A percentile compares a stretch with the other conserved stretches of the same genome.
Conservation (phyloP, 2,329 filamentous ascomycete genomes). For the Colletotrichum eremochloae region DNA sequence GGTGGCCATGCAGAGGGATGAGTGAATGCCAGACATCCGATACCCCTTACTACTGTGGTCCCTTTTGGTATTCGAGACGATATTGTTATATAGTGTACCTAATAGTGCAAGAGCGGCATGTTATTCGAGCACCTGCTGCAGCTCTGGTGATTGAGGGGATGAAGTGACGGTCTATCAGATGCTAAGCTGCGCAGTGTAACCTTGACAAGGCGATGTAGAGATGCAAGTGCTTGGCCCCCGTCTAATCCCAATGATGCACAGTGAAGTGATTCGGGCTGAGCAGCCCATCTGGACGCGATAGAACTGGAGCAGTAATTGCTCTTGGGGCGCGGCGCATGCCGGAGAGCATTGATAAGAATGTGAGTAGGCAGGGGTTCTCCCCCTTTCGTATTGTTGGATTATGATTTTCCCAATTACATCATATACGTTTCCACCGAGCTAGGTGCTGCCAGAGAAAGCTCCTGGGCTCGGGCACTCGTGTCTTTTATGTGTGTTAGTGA, state of each 20-base stretch:
- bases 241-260: neutral
- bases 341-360: neutral
- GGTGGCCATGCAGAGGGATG: conserved; percentile 19
- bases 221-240: neutral
- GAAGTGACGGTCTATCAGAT: neutral
- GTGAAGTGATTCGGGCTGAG: neutral
- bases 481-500: neutral
- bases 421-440: neutral
- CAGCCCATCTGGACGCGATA: neutral
- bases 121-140: neutral
- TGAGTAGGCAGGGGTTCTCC: no score
- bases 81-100: conserved; percentile 14
- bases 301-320: neutral
- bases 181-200: neutral
- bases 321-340: neutral
- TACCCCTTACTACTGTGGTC: conserved; percentile 14
- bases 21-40: conserved; percentile 27
- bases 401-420: neutral
- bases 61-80: conserved; percentile 18
- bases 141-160: neutral
- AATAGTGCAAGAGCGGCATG: conserved; percentile 16
- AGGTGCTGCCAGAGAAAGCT: neutral
- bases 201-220: neutral
- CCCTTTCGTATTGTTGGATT: neutral
- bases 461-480: neutral